phyloP scores from a whole-genome alignment of 1,284 basidiomycete genomes.

The Trametes polyzona region DNA sequence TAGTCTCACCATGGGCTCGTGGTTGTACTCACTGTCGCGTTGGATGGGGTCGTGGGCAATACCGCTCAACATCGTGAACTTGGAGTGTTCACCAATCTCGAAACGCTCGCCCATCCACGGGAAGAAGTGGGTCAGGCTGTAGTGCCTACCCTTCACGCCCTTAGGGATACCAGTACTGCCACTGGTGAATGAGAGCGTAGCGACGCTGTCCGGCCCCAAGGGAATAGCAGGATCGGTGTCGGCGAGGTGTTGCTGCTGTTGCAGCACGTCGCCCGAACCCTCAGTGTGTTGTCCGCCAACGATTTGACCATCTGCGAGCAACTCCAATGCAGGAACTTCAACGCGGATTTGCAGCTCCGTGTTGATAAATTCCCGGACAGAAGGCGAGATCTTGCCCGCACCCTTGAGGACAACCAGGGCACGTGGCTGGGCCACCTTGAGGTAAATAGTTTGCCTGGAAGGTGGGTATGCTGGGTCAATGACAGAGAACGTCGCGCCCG shows the following conservation, averaged over 20 bases:
- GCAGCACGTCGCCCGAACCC: constrained; percentile 56
- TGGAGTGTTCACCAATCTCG: constrained; percentile 73
- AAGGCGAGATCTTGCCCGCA: constrained; percentile 82
- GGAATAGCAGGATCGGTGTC: constrained; percentile 79
- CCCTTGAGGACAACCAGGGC: constrained; percentile 92
- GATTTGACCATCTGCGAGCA: constrained; percentile 67
- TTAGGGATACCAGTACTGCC: constrained; percentile 99
- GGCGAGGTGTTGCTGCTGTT: constrained; percentile 53
- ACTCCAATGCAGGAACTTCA: constrained; percentile 89
- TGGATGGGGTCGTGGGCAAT: constrained; percentile 99
- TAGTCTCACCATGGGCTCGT: not conserved
- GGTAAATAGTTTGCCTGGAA: constrained; percentile 93
- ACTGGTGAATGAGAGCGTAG: constrained; percentile 96
- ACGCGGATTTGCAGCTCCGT: constrained; percentile 87
- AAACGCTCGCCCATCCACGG: constrained; percentile 98
- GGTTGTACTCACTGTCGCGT: constrained; percentile 82
- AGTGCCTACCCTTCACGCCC: constrained; percentile 95
- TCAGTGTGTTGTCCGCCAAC: constrained; percentile 47
- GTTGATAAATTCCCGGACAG: constrained; percentile 86
- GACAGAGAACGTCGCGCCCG: constrained; percentile 96
- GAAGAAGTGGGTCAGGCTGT: constrained; percentile 98
- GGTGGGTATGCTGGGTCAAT: constrained; percentile 99
- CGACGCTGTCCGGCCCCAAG: constrained; percentile 94
- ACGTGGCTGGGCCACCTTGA: constrained; percentile 93
- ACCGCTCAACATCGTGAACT: constrained; percentile 98